phyloP scores from a whole-genome alignment of 441 rosid genomes.

The Croton laevigatus region DNA sequence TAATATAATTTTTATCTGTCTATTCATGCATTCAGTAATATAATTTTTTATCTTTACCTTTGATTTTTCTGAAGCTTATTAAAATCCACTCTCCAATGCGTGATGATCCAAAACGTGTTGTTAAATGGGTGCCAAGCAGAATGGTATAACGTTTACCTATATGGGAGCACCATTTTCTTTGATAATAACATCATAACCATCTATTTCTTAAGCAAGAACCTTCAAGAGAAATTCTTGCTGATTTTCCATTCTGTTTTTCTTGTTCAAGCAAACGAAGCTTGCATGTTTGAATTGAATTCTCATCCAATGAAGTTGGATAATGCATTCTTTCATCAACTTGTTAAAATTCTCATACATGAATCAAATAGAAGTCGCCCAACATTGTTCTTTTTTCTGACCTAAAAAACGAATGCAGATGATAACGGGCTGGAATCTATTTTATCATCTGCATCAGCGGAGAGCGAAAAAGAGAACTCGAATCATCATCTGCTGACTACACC shows the following conservation, averaged over 20 bases:
- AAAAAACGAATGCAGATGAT: constrained; percentile 47
- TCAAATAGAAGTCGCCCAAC: not conserved
- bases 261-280: not conserved
- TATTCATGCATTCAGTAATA: constrained; percentile 3
- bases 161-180: constrained; percentile 96
- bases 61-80: constrained; percentile 58
- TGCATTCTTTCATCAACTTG: not conserved
- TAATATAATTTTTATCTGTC: no score
- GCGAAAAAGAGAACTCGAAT: constrained; percentile 54
- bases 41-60: constrained; percentile 18
- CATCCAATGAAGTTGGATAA: not conserved
- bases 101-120: constrained; percentile 61
- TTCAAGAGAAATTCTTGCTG: constrained; percentile 1
- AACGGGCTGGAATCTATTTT: constrained; percentile 43
- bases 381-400: constrained; percentile 5
- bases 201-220: no score
- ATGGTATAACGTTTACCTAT: constrained; percentile 48
- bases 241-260: not conserved
- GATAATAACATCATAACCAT: constrained; percentile 76
- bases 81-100: constrained; percentile 97
- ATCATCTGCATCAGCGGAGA: constrained; percentile 47
- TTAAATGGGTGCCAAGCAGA: constrained; percentile 70
- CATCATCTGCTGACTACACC: constrained; percentile 57
- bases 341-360: not conserved
- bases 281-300: not conserved